A percentile compares a stretch with the other conserved stretches of the same genome.
Evolutionary conservation across 257 asterid genomes (phyloP).

Genomic region (Plantago elongata): DNA sequence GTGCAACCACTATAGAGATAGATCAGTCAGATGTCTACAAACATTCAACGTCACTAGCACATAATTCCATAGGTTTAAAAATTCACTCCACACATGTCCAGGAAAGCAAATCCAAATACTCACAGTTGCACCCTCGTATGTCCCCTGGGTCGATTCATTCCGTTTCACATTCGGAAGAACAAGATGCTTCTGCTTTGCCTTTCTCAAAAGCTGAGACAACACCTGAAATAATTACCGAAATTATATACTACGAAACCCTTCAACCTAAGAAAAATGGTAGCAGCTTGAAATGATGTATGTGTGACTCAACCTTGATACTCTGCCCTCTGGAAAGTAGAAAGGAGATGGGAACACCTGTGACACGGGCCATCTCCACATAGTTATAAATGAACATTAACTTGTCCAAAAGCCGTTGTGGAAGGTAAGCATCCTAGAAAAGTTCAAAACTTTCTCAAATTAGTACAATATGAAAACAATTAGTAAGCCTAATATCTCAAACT

Average conservation of each 20-base stretch:
- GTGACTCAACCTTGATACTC: constrained; percentile 74
- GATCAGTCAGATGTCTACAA: background rate
- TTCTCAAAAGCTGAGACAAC: constrained; percentile 90
- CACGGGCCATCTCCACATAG: constrained; percentile 99
- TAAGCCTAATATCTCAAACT: constrained; percentile 3
- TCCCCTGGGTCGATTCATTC: constrained; percentile 91
- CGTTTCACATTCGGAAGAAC: constrained; percentile 90
- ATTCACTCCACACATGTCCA: constrained; percentile 15
- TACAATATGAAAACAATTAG: constrained; percentile 8
- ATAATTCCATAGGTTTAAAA: background rate
- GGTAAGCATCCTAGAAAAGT: constrained; percentile 87
- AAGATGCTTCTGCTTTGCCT: constrained; percentile 79
- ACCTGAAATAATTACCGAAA: constrained; percentile 48
- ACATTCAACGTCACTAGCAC: no score
- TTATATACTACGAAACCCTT: constrained; percentile 23
- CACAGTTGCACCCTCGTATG: constrained; percentile 98
- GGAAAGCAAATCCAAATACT: constrained; percentile 31
- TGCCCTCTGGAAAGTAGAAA: constrained; percentile 97
- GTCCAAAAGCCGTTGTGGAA: constrained; percentile 96
- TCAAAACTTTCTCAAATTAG: constrained; percentile 22
- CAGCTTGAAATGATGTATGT: constrained; percentile 16
- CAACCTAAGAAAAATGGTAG: constrained; percentile 2
- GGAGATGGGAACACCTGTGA: constrained; percentile 97
- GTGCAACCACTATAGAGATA: constrained; percentile 14
- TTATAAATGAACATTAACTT: constrained; percentile 90